Evolutionary conservation across 306 rosid species (phyloP).

Genomic region (Cicer yamashitae): DNA sequence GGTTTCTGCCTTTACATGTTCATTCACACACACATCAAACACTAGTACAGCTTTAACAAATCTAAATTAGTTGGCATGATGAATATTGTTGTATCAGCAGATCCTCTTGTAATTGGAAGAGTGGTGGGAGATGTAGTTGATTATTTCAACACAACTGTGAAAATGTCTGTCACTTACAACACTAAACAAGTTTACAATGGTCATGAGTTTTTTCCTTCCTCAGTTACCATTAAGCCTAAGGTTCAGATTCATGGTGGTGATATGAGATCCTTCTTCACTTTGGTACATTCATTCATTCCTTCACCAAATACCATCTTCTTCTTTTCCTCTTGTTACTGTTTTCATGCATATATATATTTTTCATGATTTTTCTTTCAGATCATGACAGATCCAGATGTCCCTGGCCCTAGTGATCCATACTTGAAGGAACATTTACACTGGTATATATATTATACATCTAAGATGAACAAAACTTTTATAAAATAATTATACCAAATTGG

Average conservation of each 20-base stretch:
- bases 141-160: conserved; percentile 56
- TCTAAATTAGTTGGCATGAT: background rate
- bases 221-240: conserved; percentile 66
- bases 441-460: conserved; percentile 42
- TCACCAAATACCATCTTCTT: background rate
- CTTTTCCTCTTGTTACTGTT: background rate
- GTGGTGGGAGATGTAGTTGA: conserved; percentile 91
- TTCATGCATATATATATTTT: background rate
- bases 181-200: conserved; percentile 78
- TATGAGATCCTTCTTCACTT: conserved; percentile 84
- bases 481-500: no score
- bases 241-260: conserved; percentile 90
- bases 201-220: conserved; percentile 75
- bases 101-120: conserved; percentile 77
- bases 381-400: conserved; percentile 95
- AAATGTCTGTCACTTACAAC: conserved; percentile 63
- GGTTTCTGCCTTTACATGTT: no score
- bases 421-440: conserved; percentile 90
- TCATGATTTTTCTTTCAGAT: conserved; percentile 51
- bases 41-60: no score
- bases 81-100: conserved; percentile 45
- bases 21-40: no score
- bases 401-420: conserved; percentile 98
- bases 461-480: background rate
- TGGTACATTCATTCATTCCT: conserved; percentile 50